phyloP scores from a whole-genome alignment of 345 rosid genomes.

The Stellera chamaejasme region DNA sequence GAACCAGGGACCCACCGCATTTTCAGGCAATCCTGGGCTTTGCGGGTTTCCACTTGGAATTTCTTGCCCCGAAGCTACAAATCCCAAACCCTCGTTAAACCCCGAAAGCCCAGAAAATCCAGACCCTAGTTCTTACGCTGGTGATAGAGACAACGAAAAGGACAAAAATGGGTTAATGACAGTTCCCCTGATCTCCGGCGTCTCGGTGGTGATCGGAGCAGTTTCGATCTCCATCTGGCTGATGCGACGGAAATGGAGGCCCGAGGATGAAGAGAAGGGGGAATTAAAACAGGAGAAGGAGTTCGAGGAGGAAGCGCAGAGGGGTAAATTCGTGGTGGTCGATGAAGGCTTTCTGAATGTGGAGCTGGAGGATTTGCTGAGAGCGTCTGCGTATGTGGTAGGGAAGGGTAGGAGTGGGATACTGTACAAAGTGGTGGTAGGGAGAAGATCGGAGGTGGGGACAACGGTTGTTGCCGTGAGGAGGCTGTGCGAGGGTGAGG shows the following conservation, averaged over 20 bases:
- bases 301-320: constrained; percentile 37
- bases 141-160: constrained; percentile 12
- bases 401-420: constrained; percentile 90
- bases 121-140: constrained; percentile 11
- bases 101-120: constrained; percentile 41
- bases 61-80: constrained; percentile 48
- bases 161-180: constrained; percentile 34
- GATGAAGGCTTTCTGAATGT: constrained; percentile 68
- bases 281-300: constrained; percentile 19
- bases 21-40: constrained; percentile 64
- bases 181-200: constrained; percentile 57
- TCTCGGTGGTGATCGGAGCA: constrained; percentile 49
- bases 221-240: constrained; percentile 58
- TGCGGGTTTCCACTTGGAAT: constrained; percentile 83
- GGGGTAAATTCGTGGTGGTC: constrained; percentile 54
- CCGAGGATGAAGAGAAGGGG: constrained; percentile 24
- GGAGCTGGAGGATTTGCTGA: constrained; percentile 78
- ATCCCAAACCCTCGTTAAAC: constrained; percentile 28
- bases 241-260: constrained; percentile 34
- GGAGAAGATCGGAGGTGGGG: constrained; percentile 43
- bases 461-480: constrained; percentile 69
- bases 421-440: constrained; percentile 70
- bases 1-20: constrained; percentile 97
- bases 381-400: constrained; percentile 92
- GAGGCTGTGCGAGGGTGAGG: constrained; percentile 73